These are phyloP conservation scores for Ligustrum vulgare DNA, from an alignment of 257 asterid genomes.

Conservation along the genomic window DNA sequence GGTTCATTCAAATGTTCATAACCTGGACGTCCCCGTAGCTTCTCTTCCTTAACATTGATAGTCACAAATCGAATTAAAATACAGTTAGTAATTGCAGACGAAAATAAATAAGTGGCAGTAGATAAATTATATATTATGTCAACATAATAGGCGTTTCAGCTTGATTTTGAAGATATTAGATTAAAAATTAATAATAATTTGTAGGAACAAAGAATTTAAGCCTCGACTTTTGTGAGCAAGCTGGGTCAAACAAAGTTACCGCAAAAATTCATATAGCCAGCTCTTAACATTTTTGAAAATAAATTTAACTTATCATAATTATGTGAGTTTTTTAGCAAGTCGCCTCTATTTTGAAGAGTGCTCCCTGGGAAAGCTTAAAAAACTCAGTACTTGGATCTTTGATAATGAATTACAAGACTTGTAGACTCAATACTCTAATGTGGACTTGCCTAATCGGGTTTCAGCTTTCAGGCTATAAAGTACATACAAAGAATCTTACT, in stretches of 20 bases:
- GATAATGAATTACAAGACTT: not conserved
- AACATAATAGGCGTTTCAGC: not conserved
- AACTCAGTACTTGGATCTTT: not conserved
- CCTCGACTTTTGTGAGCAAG: not conserved
- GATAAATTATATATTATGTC: not conserved
- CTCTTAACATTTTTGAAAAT: not conserved
- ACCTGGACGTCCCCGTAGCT: constrained; percentile 85
- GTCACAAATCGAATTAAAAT: not conserved
- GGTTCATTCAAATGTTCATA: constrained; percentile 93
- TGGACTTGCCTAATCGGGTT: not conserved
- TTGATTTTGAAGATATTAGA: not conserved
- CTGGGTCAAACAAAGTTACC: not conserved
- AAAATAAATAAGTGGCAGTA: not conserved
- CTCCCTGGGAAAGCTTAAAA: not conserved
- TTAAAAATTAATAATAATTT: no score
- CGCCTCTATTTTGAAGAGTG: no score
- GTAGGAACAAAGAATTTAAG: not conserved
- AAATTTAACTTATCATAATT: no score
- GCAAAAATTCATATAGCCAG: not conserved
- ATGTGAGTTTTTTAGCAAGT: no score
- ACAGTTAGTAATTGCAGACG: not conserved
- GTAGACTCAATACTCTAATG: not conserved
- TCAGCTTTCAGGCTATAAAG: no score
- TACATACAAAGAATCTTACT: not conserved
- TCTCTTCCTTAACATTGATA: constrained; percentile 71